Percentiles rank a stretch among this genome's conserved stretches.
phyloP scores from a whole-genome alignment of 2,329 filamentous ascomycete genomes.

The Diaporthe sp. region DNA sequence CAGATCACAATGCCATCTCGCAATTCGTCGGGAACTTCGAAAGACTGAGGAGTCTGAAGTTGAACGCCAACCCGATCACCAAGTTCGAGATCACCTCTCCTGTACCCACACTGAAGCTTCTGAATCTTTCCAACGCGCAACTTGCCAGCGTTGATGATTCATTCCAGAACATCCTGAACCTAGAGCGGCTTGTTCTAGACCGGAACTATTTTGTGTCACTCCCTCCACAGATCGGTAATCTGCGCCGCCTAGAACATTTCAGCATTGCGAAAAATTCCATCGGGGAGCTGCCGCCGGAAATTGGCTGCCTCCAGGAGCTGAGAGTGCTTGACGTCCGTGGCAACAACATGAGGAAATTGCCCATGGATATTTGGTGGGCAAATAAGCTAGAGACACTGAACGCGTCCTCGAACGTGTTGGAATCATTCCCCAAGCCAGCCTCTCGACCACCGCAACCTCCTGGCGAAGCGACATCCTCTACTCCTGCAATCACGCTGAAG shows the following conservation, averaged over 20 bases:
- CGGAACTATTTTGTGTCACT: constrained; percentile 96
- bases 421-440: constrained; percentile 88
- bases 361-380: constrained; percentile 96
- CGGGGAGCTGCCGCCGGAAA: constrained; percentile 84
- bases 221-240: constrained; percentile 84
- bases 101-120: constrained; percentile 83
- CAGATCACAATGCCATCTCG: constrained; percentile 93
- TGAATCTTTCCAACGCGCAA: constrained; percentile 93
- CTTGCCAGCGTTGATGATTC: constrained; percentile 89
- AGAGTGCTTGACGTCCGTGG: constrained; percentile 89
- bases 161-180: constrained; percentile 87
- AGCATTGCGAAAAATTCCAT: constrained; percentile 95
- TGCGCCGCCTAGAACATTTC: constrained; percentile 88
- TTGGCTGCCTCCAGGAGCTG: constrained; percentile 88
- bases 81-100: constrained; percentile 86
- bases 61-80: constrained; percentile 96
- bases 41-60: constrained; percentile 83
- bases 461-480: constrained; percentile 57
- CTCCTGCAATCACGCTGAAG: constrained; percentile 50
- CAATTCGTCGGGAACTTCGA: constrained; percentile 92
- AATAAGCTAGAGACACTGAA: constrained; percentile 92
- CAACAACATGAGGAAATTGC: constrained; percentile 91
- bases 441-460: constrained; percentile 75
- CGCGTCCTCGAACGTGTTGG: constrained; percentile 92
- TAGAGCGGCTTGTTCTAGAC: constrained; percentile 90